Evolutionary conservation across 2,329 filamentous ascomycete genomes (phyloP).

Genomic region (Talaromyces atroroseus): DNA sequence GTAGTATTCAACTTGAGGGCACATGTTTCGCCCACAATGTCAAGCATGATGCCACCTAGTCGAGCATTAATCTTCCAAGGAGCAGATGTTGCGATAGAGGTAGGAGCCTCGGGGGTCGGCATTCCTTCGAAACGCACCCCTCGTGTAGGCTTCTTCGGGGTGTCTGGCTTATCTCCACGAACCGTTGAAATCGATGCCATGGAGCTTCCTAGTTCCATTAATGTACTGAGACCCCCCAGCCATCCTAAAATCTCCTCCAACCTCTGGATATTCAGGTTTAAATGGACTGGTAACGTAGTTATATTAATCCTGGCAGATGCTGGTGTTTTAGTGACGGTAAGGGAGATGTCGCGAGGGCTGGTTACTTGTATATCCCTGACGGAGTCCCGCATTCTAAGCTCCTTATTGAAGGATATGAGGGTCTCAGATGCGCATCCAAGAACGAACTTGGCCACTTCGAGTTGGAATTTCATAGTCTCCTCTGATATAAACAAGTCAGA

Average conservation of each 20-base stretch:
- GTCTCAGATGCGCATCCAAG: constrained; percentile 46
- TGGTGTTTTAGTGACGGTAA: constrained; percentile 29
- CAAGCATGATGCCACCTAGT: constrained; percentile 69
- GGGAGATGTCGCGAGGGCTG: constrained; percentile 34
- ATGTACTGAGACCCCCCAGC: constrained; percentile 86
- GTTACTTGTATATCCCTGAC: constrained; percentile 36
- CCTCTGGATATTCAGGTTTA: constrained; percentile 70
- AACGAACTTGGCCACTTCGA: constrained; percentile 38
- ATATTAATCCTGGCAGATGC: constrained; percentile 50
- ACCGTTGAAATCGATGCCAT: constrained; percentile 66
- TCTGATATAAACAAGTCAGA: constrained; percentile 20
- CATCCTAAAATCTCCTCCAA: constrained; percentile 82
- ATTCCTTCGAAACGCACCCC: constrained; percentile 53
- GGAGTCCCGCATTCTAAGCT: constrained; percentile 43
- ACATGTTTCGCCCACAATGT: constrained; percentile 72
- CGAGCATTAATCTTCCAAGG: constrained; percentile 66
- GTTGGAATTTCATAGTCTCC: constrained; percentile 22
- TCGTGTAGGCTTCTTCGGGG: constrained; percentile 31
- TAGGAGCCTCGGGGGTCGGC: constrained; percentile 23
- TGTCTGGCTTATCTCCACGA: constrained; percentile 29
- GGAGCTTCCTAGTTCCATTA: constrained; percentile 81
- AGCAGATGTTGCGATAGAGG: constrained; percentile 24
- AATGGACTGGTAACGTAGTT: constrained; percentile 68
- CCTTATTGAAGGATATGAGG: constrained; percentile 49
- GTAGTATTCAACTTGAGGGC: constrained; percentile 69